Conservation (phyloP, 768 basidiomycete genomes). For the Termitomyces sp. region DNA sequence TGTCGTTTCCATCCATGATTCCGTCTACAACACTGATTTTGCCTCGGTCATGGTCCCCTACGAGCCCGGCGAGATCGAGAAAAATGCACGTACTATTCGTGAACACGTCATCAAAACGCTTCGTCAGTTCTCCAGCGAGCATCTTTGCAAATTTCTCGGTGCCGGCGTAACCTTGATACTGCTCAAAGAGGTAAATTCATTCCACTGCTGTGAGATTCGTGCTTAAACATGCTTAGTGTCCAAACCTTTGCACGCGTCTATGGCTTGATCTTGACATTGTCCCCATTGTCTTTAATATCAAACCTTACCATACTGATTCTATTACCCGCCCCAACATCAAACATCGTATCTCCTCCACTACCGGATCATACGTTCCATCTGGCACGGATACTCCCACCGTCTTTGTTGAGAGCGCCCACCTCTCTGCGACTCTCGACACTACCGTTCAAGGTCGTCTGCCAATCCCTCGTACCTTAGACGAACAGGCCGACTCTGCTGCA, state of each 20-base stretch:
- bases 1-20: conserved; percentile 78
- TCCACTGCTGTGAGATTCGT: conserved; percentile 13
- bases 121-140: conserved; percentile 67
- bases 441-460: conserved; percentile 56
- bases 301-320: conserved; percentile 76
- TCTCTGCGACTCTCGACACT: conserved; percentile 34
- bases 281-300: conserved; percentile 83
- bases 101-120: conserved; percentile 57
- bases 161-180: conserved; percentile 71
- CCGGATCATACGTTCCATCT: conserved; percentile 72
- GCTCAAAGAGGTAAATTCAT: conserved; percentile 52
- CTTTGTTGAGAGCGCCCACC: conserved; percentile 52
- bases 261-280: conserved; percentile 84
- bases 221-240: conserved; percentile 36
- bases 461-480: conserved; percentile 71
- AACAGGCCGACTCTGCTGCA: conserved; percentile 83
- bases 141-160: conserved; percentile 83
- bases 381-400: conserved; percentile 74
- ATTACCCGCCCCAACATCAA: conserved; percentile 74
- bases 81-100: conserved; percentile 58
- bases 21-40: conserved; percentile 80
- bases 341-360: conserved; percentile 76
- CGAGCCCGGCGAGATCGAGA: conserved; percentile 41
- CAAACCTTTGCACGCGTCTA: conserved; percentile 79
- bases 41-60: conserved; percentile 52